Conservation (phyloP, 345 rosid species). For the Brassica rapa region DNA sequence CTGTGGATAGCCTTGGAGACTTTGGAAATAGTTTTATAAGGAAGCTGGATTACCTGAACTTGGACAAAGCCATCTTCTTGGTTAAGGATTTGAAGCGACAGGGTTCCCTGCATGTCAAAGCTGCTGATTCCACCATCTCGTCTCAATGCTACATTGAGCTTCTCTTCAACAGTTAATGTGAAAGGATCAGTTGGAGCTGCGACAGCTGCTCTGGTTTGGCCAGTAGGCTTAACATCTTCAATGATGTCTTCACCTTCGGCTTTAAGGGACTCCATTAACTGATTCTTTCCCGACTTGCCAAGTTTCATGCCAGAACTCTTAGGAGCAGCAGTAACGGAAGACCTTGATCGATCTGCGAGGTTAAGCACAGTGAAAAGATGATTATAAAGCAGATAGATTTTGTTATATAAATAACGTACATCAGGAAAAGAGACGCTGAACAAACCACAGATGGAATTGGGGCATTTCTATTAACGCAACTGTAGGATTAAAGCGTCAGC, state of each 20-base stretch:
- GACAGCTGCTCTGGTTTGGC: conserved; percentile 58
- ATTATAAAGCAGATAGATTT: background rate
- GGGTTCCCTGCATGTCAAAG: conserved; percentile 96
- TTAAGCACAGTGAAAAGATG: conserved; percentile 3
- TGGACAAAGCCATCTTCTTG: conserved; percentile 96
- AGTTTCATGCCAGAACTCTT: conserved; percentile 99
- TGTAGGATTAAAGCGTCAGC: conserved; percentile 13
- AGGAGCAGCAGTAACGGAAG: conserved; percentile 91
- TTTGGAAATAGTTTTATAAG: background rate
- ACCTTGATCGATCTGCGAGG: conserved; percentile 68
- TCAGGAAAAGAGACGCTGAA: background rate
- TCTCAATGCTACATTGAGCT: conserved; percentile 76
- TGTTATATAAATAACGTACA: background rate
- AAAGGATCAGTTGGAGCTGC: conserved; percentile 82
- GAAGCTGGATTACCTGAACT: conserved; percentile 68
- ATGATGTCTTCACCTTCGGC: conserved; percentile 97
- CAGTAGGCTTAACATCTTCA: conserved; percentile 85
- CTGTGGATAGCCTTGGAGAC: background rate
- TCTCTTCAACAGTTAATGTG: conserved; percentile 92
- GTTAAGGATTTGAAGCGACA: conserved; percentile 92
- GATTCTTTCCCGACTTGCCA: conserved; percentile 88
- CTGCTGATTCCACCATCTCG: conserved; percentile 93
- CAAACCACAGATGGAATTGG: background rate
- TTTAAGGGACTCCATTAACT: conserved; percentile 89
- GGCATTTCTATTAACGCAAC: background rate